Conservation (phyloP, 371 early-diverging fungal genomes). For the Basidiobolus meristosporus region DNA sequence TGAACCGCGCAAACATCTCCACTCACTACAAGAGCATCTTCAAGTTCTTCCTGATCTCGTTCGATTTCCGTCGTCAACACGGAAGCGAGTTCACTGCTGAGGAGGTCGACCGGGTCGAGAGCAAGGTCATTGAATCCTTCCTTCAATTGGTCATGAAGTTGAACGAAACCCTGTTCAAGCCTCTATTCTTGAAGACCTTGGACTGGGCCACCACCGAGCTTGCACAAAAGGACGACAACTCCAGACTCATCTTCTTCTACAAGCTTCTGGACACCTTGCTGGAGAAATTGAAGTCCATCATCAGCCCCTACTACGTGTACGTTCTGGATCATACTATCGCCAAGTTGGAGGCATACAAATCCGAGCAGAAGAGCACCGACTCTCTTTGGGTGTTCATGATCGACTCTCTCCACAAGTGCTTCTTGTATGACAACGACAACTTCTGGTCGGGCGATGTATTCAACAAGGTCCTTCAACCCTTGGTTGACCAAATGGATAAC, state of each 20-base stretch:
- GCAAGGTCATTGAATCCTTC: slow-evolving; percentile 45
- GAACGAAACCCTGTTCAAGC: slow-evolving; percentile 86
- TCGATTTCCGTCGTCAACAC: slow-evolving; percentile 36
- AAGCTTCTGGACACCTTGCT: slow-evolving; percentile 47
- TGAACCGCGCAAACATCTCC: slow-evolving; percentile 42
- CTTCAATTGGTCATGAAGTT: slow-evolving; percentile 68
- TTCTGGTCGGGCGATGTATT: slow-evolving; percentile 55
- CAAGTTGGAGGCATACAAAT: slow-evolving; percentile 25
- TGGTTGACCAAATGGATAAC: slow-evolving; percentile 54
- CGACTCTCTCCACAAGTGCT: slow-evolving; percentile 36
- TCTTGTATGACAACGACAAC: slow-evolving; percentile 42
- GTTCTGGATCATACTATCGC: slow-evolving; percentile 49
- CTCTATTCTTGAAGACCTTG: slow-evolving; percentile 69
- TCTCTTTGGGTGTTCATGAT: slow-evolving; percentile 35
- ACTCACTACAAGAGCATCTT: slow-evolving; percentile 58
- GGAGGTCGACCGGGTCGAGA: slow-evolving; percentile 40
- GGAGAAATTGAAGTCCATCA: slow-evolving; percentile 61
- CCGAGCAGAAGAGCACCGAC: slow-evolving; percentile 10
- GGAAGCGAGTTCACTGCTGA: slow-evolving; percentile 2
- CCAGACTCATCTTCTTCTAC: slow-evolving; percentile 62
- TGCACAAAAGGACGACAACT: slow-evolving; percentile 11
- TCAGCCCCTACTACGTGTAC: slow-evolving; percentile 66
- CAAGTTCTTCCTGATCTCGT: slow-evolving; percentile 59
- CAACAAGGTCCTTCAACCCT: slow-evolving; percentile 41
- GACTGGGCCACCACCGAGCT: slow-evolving; percentile 73